These are phyloP conservation scores for Mesembryanthemum crystallinum DNA, from an alignment of 148 eudicot genomes.

Conservation along the genomic window DNA sequence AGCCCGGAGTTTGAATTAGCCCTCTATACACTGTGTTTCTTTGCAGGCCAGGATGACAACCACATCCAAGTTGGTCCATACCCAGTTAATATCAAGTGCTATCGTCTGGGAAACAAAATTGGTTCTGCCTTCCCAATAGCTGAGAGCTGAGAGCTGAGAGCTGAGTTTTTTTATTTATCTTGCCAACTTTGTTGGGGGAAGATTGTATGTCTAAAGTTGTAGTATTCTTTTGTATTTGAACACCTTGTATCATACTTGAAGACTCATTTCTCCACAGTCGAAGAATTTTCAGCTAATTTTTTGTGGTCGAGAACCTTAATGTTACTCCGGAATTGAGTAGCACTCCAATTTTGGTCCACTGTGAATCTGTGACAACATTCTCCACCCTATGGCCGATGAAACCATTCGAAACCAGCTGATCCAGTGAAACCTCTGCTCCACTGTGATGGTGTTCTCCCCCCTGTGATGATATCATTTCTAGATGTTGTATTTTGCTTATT, in stretches of 20 bases:
- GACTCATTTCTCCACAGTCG: background rate
- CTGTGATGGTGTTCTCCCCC: no score
- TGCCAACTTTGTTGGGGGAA: background rate
- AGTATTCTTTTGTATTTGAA: background rate
- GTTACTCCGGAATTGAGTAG: no score
- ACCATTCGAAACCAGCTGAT: no score
- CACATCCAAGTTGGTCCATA: conserved; percentile 79
- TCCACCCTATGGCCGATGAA: no score
- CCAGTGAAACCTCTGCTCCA: no score
- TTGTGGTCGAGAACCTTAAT: no score
- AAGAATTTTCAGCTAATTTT: no score
- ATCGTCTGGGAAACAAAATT: conserved; percentile 67
- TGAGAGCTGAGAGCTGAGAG: conserved; percentile 60
- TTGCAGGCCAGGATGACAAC: conserved; percentile 77
- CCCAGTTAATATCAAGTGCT: conserved; percentile 85
- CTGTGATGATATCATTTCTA: no score
- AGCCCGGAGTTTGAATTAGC: conserved; percentile 97
- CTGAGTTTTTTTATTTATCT: conserved; percentile 24
- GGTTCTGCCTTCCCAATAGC: conserved; percentile 91
- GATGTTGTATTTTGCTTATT: no score
- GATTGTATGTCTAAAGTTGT: background rate
- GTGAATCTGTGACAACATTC: no score
- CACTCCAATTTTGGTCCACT: no score
- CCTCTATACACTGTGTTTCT: conserved; percentile 88
- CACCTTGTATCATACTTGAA: background rate